Base-by-base conservation (phyloP, 2,329 filamentous ascomycete species). In the Fusarium verrucosum region DNA sequence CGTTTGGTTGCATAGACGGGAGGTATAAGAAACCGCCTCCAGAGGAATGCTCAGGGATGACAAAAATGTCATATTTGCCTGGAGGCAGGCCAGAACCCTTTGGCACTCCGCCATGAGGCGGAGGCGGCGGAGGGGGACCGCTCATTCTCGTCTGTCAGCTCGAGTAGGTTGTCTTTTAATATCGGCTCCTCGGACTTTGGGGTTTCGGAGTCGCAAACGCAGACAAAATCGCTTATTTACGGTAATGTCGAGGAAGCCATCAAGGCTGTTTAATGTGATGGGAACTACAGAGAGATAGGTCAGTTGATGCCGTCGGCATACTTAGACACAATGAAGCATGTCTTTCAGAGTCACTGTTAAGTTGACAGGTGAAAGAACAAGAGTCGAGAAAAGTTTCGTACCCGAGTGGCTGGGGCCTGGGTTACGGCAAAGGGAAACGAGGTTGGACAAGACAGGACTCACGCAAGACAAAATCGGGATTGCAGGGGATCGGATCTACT, bases 1-100 rank as follows among this genome's bases (percentile, higher is more conserved):
- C 84, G 72, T 95, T 92, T 19, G 92, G 90, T 73, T 90, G 86
- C 62, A 98, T 78, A 0, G 94, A 97, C 0, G 94, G 94, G n/a
- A 98, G 86, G 76, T 98, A 97, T 25, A 98, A 82, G 77, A 97
- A 97, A 30, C 94, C 94, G 1, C 89, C 87, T 50, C 94, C 94
- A 8, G 94, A 85, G 11, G 93, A 94, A 77, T 97, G 93, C 42
- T 94, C 92, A 9, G 94, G 94, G 72, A 98, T 94, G 75, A 97
- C 90, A 80, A 97, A 97, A 74, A 98, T 96, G 81, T 98, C 94
- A 78, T 97, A 98, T 75, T 95, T 96, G 52, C 94, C 94, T 2
- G 91, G 85, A 4, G 94, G 94, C 43, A 97, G 82, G 54, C 91
- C 90, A 16, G 82, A 77, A 33, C 86, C 83, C 76, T 89, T 89